phyloP scores from a whole-genome alignment of 2,329 filamentous ascomycete species.

The Phialophora expanda region DNA sequence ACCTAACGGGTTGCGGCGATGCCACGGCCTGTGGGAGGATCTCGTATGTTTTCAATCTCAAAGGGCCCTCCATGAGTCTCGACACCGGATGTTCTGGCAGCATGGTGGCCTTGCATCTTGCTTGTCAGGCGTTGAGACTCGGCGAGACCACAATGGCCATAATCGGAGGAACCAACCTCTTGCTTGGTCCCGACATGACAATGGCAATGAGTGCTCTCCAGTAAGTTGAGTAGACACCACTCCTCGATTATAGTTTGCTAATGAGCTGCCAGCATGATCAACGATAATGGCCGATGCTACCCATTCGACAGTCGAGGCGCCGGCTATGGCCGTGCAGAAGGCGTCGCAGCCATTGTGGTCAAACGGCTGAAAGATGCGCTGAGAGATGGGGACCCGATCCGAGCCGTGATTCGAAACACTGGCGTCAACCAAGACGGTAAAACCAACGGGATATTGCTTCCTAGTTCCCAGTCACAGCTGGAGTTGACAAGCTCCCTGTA shows the following conservation, averaged over 20 bases:
- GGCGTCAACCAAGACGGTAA: slow-evolving; percentile 54
- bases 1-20: background rate
- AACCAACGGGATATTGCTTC: slow-evolving; percentile 53
- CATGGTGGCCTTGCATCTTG: background rate
- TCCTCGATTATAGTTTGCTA: no score
- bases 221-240: no score
- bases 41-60: background rate
- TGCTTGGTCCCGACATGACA: background rate
- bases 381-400: slow-evolving; percentile 50
- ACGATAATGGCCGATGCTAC: background rate
- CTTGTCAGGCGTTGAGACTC: background rate
- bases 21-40: background rate
- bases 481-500: slow-evolving; percentile 45
- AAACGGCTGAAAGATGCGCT: slow-evolving; percentile 52
- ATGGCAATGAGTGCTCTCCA: background rate
- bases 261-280: background rate
- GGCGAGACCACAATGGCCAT: background rate
- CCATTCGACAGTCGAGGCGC: slow-evolving; percentile 47
- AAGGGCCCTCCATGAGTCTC: background rate
- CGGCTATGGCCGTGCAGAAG: slow-evolving; percentile 57
- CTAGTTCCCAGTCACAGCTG: slow-evolving; percentile 47
- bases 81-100: slow-evolving; percentile 1
- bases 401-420: slow-evolving; percentile 50
- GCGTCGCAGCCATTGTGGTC: slow-evolving; percentile 49
- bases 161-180: background rate